A percentile compares a stretch with the other conserved stretches of the same genome.
Evolutionary conservation across 2,329 filamentous ascomycete genomes (phyloP).

Genomic region (Cladosporium sp.): DNA sequence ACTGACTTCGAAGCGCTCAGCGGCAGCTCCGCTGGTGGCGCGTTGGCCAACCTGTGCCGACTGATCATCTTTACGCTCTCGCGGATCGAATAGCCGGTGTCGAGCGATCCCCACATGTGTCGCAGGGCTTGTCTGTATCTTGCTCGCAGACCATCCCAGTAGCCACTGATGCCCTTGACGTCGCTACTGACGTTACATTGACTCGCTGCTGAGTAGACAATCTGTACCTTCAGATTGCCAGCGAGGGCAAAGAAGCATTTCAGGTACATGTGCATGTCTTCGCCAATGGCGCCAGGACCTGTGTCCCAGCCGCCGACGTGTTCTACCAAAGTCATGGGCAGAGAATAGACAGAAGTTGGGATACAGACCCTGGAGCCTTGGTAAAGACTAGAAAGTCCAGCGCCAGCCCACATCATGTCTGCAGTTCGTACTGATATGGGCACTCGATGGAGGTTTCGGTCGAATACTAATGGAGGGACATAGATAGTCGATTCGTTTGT

Average conservation of each 20-base stretch:
- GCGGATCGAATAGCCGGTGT: slow-evolving; percentile 60
- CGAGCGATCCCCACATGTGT: slow-evolving; percentile 72
- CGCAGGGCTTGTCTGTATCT: slow-evolving; percentile 68
- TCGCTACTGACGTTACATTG: slow-evolving; percentile 66
- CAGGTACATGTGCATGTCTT: slow-evolving; percentile 73
- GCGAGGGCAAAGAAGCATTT: slow-evolving; percentile 73
- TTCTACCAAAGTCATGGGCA: slow-evolving; percentile 62
- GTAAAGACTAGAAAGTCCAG: slow-evolving; percentile 65
- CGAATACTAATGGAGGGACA: slow-evolving; percentile 66
- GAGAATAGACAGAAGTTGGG: slow-evolving; percentile 68
- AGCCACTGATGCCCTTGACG: slow-evolving; percentile 50
- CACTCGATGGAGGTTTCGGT: slow-evolving; percentile 65
- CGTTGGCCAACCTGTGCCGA: slow-evolving; percentile 18
- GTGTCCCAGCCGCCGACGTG: slow-evolving; percentile 69
- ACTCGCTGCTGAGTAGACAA: slow-evolving; percentile 64
- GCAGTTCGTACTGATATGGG: slow-evolving; percentile 65
- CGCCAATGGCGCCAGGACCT: slow-evolving; percentile 65
- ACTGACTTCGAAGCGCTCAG: slow-evolving; percentile 26
- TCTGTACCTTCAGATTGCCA: slow-evolving; percentile 60
- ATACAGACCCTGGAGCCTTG: slow-evolving; percentile 59
- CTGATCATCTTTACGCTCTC: slow-evolving; percentile 26
- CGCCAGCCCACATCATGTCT: slow-evolving; percentile 67
- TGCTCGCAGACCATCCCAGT: slow-evolving; percentile 55
- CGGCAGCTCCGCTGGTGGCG: slow-evolving; percentile 16
- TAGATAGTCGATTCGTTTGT: slow-evolving; percentile 61